phyloP scores from a whole-genome alignment of 78 protist genomes.

The slime mould (Dictyostelium discoideum) region DNA sequence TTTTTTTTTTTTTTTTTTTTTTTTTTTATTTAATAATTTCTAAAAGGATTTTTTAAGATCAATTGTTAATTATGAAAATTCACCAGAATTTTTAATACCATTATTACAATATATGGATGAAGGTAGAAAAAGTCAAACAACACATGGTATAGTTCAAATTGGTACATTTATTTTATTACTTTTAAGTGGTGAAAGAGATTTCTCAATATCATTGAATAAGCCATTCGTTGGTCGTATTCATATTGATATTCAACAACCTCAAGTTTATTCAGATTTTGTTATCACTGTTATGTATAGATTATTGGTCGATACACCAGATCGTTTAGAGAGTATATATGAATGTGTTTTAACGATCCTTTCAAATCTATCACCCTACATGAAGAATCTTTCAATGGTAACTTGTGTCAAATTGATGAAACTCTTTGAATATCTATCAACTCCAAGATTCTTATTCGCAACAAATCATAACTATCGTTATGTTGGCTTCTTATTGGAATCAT shows the following conservation, averaged over 20 bases:
- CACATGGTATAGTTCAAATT: slow-evolving; percentile 75
- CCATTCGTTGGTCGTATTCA: not conserved
- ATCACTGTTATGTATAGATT: slow-evolving; percentile 59
- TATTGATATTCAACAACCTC: slow-evolving; percentile 54
- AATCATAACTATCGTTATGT: slow-evolving; percentile 73
- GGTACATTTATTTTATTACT: slow-evolving; percentile 72
- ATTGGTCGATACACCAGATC: slow-evolving; percentile 42
- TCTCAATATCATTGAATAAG: slow-evolving; percentile 79
- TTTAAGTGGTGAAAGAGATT: slow-evolving; percentile 83
- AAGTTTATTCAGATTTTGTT: slow-evolving; percentile 62
- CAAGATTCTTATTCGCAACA: slow-evolving; percentile 57
- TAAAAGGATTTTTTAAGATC: slow-evolving; percentile 40
- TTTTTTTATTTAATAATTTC: no score
- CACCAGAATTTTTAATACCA: slow-evolving; percentile 61
- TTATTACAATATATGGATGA: slow-evolving; percentile 79
- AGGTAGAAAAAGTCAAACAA: slow-evolving; percentile 59
- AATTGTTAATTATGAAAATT: slow-evolving; percentile 21
- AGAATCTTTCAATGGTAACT: slow-evolving; percentile 81
- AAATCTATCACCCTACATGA: slow-evolving; percentile 89
- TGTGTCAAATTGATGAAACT: slow-evolving; percentile 82
- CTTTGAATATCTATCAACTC: slow-evolving; percentile 58
- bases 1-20: not conserved
- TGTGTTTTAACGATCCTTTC: slow-evolving; percentile 81
- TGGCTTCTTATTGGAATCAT: slow-evolving; percentile 71
- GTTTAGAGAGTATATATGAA: slow-evolving; percentile 59